Percentiles rank a stretch among this genome's conserved stretches.
These are phyloP conservation scores for Actinomucor elegans DNA, from an alignment of 371 early-diverging fungal species.

Conservation along the genomic window DNA sequence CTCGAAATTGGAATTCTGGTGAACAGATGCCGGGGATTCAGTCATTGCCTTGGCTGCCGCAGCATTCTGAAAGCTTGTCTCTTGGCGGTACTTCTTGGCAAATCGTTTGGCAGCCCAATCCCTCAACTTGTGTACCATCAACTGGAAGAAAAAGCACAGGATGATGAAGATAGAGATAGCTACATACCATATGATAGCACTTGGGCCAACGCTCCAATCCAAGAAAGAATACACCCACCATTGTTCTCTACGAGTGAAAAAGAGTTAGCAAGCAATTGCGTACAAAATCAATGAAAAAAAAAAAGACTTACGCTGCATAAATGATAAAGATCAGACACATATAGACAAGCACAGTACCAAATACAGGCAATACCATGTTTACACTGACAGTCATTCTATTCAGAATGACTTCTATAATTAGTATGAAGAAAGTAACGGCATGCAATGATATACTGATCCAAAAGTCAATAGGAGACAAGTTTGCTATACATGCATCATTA, in stretches of 20 bases:
- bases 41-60: no score
- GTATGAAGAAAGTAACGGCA: slow-evolving; percentile 48
- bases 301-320: slow-evolving; percentile 33
- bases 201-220: slow-evolving; percentile 49
- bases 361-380: slow-evolving; percentile 37
- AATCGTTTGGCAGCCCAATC: slow-evolving; percentile 30
- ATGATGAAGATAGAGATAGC: slow-evolving; percentile 39
- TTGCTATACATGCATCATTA: slow-evolving; percentile 1
- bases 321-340: slow-evolving; percentile 55
- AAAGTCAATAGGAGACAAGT: slow-evolving; percentile 17
- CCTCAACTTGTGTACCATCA: slow-evolving; percentile 40
- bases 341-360: slow-evolving; percentile 46
- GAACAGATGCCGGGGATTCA: no score
- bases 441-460: slow-evolving; percentile 57
- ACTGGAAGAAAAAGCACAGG: slow-evolving; percentile 42
- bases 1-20: slow-evolving; percentile 10
- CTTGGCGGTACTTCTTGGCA: not conserved
- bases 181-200: slow-evolving; percentile 42
- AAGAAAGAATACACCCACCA: slow-evolving; percentile 60
- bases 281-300: slow-evolving; percentile 40
- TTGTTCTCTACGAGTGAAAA: slow-evolving; percentile 16
- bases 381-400: slow-evolving; percentile 45
- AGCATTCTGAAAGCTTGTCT: no score
- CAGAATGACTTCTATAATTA: slow-evolving; percentile 47
- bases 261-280: slow-evolving; percentile 31